Percentiles rank a stretch among this genome's conserved stretches.
These are phyloP conservation scores for Epichloe festucae DNA, from an alignment of 2,329 filamentous ascomycete genomes.

Conservation along the genomic window DNA sequence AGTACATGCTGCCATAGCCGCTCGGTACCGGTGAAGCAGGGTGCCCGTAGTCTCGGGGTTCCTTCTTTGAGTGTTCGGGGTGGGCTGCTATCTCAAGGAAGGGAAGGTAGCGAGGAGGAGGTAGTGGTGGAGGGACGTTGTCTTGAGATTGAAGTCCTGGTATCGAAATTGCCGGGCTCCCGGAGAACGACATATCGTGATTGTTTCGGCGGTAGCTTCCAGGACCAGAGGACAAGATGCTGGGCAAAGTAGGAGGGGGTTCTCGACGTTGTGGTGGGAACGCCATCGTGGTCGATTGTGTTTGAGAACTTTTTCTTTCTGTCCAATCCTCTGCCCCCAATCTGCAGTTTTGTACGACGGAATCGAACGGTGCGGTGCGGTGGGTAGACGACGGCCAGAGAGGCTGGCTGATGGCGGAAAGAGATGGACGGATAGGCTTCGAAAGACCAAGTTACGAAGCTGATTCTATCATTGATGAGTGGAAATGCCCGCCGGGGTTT, in stretches of 20 bases:
- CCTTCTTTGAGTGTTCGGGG: constrained; percentile 16
- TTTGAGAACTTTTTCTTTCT: not conserved
- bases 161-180: constrained; percentile 29
- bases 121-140: constrained; percentile 30
- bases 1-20: constrained; percentile 28
- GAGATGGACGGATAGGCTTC: constrained; percentile 1
- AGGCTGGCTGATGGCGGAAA: constrained; percentile 2
- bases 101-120: constrained; percentile 29
- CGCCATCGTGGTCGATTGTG: constrained; percentile 17
- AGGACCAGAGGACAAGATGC: constrained; percentile 21
- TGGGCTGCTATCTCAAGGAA: constrained; percentile 20
- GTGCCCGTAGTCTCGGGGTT: constrained; percentile 17
- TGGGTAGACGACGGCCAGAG: not conserved
- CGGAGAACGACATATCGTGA: constrained; percentile 20
- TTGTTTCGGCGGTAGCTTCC: constrained; percentile 18
- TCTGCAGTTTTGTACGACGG: not conserved
- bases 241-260: constrained; percentile 21
- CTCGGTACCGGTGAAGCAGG: constrained; percentile 20
- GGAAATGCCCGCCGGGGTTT: not conserved
- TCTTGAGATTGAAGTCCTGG: constrained; percentile 22
- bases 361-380: not conserved
- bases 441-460: not conserved
- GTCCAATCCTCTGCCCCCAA: not conserved
- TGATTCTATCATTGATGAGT: constrained; percentile 2
- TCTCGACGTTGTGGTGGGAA: constrained; percentile 25